phyloP scores from a whole-genome alignment of 106 monocot genomes.

The Chionographis japonica region DNA sequence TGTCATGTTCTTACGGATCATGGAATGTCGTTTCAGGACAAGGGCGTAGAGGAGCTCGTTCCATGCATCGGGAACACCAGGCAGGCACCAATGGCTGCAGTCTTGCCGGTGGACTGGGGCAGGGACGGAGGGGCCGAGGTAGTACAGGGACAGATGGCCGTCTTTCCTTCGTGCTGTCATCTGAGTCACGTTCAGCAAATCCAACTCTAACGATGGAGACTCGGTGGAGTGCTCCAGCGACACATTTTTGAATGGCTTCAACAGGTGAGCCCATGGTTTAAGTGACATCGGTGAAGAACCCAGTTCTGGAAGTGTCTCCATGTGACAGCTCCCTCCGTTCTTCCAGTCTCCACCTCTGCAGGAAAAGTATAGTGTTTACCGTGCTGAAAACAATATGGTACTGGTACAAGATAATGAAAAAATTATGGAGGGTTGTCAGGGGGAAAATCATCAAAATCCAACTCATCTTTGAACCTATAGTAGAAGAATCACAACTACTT shows the following conservation, averaged over 20 bases:
- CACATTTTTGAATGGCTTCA: conserved; percentile 31
- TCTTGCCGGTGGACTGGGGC: conserved; percentile 40
- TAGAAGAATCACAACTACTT: too few relatives aligned
- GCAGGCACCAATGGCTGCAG: conserved; percentile 59
- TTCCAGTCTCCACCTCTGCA: conserved; percentile 44
- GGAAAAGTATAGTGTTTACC: too few relatives aligned
- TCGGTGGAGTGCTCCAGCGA: neutral
- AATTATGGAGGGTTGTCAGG: too few relatives aligned
- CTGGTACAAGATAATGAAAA: too few relatives aligned
- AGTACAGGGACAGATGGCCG: conserved; percentile 40
- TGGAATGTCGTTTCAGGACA: conserved; percentile 5
- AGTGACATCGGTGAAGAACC: conserved; percentile 9
- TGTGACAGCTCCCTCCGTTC: conserved; percentile 41
- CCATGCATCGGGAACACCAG: conserved; percentile 47
- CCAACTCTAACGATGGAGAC: neutral
- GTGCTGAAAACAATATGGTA: too few relatives aligned
- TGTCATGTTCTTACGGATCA: neutral
- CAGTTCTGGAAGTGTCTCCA: conserved; percentile 29
- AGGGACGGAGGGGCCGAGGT: conserved; percentile 19
- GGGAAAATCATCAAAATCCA: too few relatives aligned
- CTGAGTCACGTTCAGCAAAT: conserved; percentile 30
- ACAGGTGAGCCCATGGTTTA: conserved; percentile 29
- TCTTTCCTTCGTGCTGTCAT: conserved; percentile 41
- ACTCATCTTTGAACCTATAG: too few relatives aligned
- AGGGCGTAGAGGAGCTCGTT: conserved; percentile 41